Conservation (phyloP, 169 alveolate species). For the Eimeria maxima region DNA sequence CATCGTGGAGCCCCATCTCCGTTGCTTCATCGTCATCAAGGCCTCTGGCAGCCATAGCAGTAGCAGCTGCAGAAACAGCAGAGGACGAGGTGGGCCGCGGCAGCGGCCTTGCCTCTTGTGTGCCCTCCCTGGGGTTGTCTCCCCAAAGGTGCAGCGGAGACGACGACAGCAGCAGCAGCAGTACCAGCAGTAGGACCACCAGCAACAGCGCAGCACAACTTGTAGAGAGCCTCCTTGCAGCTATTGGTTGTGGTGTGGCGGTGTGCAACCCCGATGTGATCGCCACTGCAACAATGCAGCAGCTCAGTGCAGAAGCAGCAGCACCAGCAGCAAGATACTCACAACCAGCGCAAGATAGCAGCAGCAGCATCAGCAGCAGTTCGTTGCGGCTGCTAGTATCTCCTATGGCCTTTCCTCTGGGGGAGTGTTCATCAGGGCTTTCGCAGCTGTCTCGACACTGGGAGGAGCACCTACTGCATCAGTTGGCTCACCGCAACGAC, state of each 20-base stretch:
- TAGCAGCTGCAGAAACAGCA: slow-evolving; percentile 26
- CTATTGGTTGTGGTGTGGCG: slow-evolving; percentile 72
- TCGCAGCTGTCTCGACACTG: slow-evolving; percentile 78
- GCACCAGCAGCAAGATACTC: neutral
- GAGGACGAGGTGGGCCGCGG: neutral
- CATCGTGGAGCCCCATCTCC: neutral
- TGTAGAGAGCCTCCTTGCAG: slow-evolving; percentile 58
- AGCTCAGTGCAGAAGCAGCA: slow-evolving; percentile 4
- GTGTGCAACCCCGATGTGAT: slow-evolving; percentile 65
- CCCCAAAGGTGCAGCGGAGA: neutral
- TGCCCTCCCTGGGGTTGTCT: neutral
- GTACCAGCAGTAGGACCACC: neutral
- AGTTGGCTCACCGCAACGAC: slow-evolving; percentile 21
- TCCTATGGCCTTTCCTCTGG: slow-evolving; percentile 57
- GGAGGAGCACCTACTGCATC: slow-evolving; percentile 52
- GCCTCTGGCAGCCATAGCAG: slow-evolving; percentile 22
- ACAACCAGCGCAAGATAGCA: neutral
- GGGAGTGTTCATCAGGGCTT: slow-evolving; percentile 64
- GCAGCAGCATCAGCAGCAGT: neutral
- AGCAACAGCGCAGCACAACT: slow-evolving; percentile 49
- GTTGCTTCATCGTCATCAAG: neutral
- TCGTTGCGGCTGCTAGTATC: slow-evolving; percentile 27
- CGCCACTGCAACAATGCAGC: slow-evolving; percentile 70
- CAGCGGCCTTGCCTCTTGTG: slow-evolving; percentile 22
- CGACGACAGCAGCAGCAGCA: slow-evolving; percentile 17